phyloP scores from a whole-genome alignment of 345 rosid species.

The Murraya paniculata region DNA sequence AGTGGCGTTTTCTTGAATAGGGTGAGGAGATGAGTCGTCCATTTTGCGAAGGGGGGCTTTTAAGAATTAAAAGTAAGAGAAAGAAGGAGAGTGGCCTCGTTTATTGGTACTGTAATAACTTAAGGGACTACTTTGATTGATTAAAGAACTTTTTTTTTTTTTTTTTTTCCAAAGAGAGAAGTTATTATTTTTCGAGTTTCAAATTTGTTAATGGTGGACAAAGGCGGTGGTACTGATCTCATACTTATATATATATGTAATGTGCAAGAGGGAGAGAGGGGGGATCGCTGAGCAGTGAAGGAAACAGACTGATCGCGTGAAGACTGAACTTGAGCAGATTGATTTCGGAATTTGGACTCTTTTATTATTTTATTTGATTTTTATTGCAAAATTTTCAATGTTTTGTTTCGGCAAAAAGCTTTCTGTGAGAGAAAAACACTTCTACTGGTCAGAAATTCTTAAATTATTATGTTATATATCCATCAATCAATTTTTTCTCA shows the following conservation, averaged over 20 bases:
- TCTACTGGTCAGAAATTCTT: too few relatives aligned
- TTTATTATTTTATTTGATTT: neutral
- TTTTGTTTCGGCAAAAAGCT: neutral
- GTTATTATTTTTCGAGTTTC: neutral
- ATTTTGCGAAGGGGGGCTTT: neutral
- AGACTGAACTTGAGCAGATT: conserved; percentile 10
- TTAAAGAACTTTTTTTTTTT: neutral
- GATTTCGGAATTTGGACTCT: conserved; percentile 16
- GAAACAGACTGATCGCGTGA: neutral
- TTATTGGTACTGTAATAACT: conserved; percentile 10
- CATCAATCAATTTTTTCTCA: too few relatives aligned
- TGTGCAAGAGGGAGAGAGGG: neutral
- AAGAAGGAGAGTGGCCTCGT: conserved; percentile 17
- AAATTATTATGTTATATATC: too few relatives aligned
- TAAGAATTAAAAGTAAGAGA: conserved; percentile 8
- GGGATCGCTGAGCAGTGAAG: conserved; percentile 1
- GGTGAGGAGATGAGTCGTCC: conserved; percentile 16
- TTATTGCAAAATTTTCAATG: neutral
- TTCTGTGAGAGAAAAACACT: too few relatives aligned
- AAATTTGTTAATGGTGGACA: conserved; percentile 17
- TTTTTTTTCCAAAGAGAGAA: neutral
- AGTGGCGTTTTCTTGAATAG: conserved; percentile 10
- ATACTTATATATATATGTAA: neutral
- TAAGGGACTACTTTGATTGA: too few relatives aligned
- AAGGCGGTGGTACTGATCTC: neutral